Percentiles rank a stretch among this genome's conserved stretches.
These are phyloP conservation scores for Cinnamomum micranthum DNA, from an alignment of 164 flowering plant species.

Conservation along the genomic window DNA sequence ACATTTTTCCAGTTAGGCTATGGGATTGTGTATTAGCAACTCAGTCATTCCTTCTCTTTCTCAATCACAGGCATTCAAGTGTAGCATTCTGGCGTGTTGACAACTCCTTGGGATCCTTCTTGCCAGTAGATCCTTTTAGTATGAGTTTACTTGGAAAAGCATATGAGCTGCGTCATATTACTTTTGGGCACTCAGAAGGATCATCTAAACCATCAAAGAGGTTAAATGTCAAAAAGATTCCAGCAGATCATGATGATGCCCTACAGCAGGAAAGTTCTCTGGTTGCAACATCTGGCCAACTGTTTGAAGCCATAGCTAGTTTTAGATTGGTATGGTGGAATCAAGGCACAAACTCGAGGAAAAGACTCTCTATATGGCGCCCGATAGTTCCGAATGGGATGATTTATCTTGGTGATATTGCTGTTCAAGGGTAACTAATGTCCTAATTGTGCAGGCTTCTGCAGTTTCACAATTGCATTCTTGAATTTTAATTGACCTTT, in stretches of 20 bases:
- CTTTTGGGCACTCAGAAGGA: conserved; percentile 42
- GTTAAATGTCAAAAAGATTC: conserved; percentile 23
- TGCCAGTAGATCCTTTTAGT: conserved; percentile 63
- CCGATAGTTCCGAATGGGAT: conserved; percentile 72
- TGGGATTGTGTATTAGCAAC: neutral
- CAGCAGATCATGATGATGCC: conserved; percentile 20
- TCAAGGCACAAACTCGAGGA: conserved; percentile 66
- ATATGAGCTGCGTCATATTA: conserved; percentile 68
- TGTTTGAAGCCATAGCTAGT: conserved; percentile 71
- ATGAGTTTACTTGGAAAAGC: conserved; percentile 41
- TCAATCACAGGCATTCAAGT: conserved; percentile 40
- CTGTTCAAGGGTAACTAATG: conserved; percentile 67
- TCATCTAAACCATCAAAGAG: conserved; percentile 26
- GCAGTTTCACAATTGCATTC: neutral
- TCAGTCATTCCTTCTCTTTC: conserved; percentile 1
- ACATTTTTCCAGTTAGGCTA: conserved; percentile 7
- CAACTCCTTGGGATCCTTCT: conserved; percentile 85
- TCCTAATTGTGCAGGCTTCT: conserved; percentile 3
- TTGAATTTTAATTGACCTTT: conserved; percentile 8
- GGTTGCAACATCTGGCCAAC: conserved; percentile 39
- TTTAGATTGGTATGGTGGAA: conserved; percentile 93
- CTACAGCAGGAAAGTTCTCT: conserved; percentile 36
- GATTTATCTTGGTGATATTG: conserved; percentile 89
- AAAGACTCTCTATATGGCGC: conserved; percentile 92
- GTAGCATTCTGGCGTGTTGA: conserved; percentile 92